Evolutionary conservation across 2,329 filamentous ascomycete species (phyloP), one percentile per base, ranked within the genome.

Genomic region (Elsinoe fawcettii): DNA sequence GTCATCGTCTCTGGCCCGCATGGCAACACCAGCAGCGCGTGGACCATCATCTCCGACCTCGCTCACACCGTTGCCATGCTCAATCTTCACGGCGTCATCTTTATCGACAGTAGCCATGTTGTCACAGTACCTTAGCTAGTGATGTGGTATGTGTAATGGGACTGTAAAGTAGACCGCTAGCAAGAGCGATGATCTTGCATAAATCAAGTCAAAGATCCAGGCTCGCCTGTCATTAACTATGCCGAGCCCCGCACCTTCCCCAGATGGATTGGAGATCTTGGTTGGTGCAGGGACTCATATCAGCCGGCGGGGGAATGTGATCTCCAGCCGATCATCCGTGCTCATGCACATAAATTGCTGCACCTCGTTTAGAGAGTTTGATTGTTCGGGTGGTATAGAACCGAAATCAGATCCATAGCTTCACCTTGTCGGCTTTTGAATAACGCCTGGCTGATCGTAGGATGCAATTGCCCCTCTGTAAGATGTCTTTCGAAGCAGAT

Each of bases 1-100:
- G 43, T 74, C 69, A 56, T 76, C 73, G 18, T 51, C 46, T 20
- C 46, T 51, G 3, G 46, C 46, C 4, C 46, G 46, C 46, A 51
- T 51, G 14, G 46, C 46, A 23, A 51, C 25, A 18, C 25, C 46
- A 14, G 46, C 25, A 8, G 25, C 46, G 14, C 25, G 22, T 5
- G 46, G 3, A 12, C 46, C 46, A 51, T 51, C 27, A 5, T n/a
- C 46, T 11, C 11, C 46, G 9, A 32, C 11, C 46, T 51, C 46
- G 5, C 18, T 34, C 2, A 34, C 25, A 20, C 16, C 27, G 27
- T 16, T 34, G 14, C n/a, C 25, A 34, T 34, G 25, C 46, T 51
- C 46, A 11, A 34, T 34, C 6, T 32, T 51, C 25, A 51, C 22
- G 5, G 12, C 20, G 20, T 49, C 44, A 3, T n/a, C 25, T 22